A percentile compares a stretch with the other conserved stretches of the same genome.
Evolutionary conservation across 23 red algal species (phyloP).

Genomic region (Gracilaria caudata): DNA sequence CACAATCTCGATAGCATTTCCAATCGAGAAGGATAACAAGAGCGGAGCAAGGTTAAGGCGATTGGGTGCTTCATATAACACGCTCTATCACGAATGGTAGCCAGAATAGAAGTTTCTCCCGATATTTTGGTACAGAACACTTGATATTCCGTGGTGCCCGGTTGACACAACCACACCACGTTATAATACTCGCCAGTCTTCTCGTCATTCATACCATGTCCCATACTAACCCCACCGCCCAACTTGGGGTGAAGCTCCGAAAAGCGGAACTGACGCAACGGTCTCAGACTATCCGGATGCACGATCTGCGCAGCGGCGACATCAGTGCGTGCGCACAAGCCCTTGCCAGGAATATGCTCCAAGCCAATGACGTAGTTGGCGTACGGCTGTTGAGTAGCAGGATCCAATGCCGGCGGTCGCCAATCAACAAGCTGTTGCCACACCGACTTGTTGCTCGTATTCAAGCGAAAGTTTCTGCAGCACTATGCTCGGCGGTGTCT

Average conservation of each 20-base stretch:
- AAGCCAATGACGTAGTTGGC: conserved; percentile 20
- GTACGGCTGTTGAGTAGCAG: not conserved
- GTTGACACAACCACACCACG: conserved; percentile 11
- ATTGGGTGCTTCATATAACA: conserved; percentile 30
- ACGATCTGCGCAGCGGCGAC: not conserved
- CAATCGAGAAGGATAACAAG: conserved; percentile 14
- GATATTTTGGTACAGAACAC: conserved; percentile 35
- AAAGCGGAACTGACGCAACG: conserved; percentile 19
- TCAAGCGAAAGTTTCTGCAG: not conserved
- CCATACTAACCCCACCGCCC: not conserved
- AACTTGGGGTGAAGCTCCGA: conserved; percentile 33
- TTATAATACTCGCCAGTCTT: conserved; percentile 49
- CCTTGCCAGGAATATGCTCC: conserved; percentile 37
- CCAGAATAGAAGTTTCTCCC: conserved; percentile 7
- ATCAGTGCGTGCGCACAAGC: conserved; percentile 40
- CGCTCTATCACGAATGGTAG: conserved; percentile 22
- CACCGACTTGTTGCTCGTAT: not conserved
- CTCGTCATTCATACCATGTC: conserved; percentile 41
- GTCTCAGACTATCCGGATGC: conserved; percentile 8
- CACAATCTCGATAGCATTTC: not conserved
- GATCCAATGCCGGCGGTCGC: not conserved
- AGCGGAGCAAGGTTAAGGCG: not conserved
- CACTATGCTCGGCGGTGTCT: not conserved
- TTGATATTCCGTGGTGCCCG: conserved; percentile 22
- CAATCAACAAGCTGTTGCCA: not conserved